These are phyloP conservation scores for Boletus reticuloceps DNA, from an alignment of 768 basidiomycete genomes.

Conservation along the genomic window DNA sequence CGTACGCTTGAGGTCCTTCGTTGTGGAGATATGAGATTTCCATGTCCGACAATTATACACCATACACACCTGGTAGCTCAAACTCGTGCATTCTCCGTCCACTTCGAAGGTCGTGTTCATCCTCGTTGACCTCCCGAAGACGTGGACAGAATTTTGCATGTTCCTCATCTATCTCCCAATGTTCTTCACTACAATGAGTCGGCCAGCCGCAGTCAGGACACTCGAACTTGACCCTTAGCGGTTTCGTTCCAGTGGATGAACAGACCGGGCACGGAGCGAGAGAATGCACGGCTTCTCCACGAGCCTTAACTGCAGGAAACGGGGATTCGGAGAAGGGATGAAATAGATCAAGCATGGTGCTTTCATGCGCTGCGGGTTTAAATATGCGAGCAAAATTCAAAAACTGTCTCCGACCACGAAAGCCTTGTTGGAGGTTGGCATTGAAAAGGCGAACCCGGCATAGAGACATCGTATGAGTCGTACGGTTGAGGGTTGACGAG, in stretches of 20 bases:
- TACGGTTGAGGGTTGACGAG: no score
- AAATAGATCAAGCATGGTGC: conserved; percentile 58
- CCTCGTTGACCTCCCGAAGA: conserved; percentile 91
- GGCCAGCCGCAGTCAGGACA: conserved; percentile 99
- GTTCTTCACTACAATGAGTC: conserved; percentile 84
- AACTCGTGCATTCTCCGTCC: conserved; percentile 86
- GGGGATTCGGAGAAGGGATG: conserved; percentile 90
- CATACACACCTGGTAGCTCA: conserved; percentile 79
- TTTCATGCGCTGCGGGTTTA: conserved; percentile 24
- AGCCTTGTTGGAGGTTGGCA: conserved; percentile 10
- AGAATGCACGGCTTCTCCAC: conserved; percentile 75
- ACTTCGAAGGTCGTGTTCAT: conserved; percentile 94
- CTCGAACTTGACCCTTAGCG: conserved; percentile 73
- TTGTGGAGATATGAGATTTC: conserved; percentile 5
- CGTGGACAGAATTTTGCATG: conserved; percentile 85
- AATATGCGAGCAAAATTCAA: conserved; percentile 45
- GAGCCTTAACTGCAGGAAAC: conserved; percentile 74
- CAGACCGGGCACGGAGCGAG: conserved; percentile 95
- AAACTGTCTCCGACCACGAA: conserved; percentile 27
- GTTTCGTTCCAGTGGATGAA: conserved; percentile 53
- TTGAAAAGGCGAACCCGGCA: conserved; percentile 6
- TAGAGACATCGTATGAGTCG: conserved; percentile 9
- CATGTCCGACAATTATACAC: not conserved
- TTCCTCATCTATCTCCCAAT: conserved; percentile 79
- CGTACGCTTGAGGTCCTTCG: conserved; percentile 83